These are phyloP conservation scores for Streptanthus diversifolius DNA, from an alignment of 345 rosid genomes.

Conservation along the genomic window DNA sequence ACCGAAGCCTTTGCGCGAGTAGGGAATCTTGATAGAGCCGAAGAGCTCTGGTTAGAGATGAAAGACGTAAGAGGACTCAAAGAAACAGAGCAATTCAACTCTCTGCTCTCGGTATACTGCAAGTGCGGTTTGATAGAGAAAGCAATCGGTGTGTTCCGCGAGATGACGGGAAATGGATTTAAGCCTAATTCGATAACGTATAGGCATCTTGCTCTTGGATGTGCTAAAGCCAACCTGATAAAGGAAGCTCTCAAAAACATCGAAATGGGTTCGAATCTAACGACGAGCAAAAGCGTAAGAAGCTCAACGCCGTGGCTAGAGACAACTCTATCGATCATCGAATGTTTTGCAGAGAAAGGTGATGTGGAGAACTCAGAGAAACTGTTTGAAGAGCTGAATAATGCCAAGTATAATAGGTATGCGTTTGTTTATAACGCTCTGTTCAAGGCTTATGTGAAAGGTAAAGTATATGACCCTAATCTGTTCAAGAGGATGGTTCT, in stretches of 20 bases:
- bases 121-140: constrained; percentile 55
- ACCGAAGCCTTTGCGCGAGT: constrained; percentile 77
- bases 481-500: constrained; percentile 88
- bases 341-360: constrained; percentile 72
- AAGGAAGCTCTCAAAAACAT: constrained; percentile 72
- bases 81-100: constrained; percentile 73
- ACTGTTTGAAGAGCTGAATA: constrained; percentile 61
- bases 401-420: constrained; percentile 62
- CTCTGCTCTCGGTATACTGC: constrained; percentile 69
- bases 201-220: constrained; percentile 85
- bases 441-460: constrained; percentile 81
- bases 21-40: constrained; percentile 53
- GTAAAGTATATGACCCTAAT: constrained; percentile 58
- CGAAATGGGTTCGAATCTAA: constrained; percentile 45
- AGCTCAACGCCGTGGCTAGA: constrained; percentile 87
- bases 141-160: constrained; percentile 59
- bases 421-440: constrained; percentile 78
- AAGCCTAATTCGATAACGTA: constrained; percentile 77
- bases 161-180: constrained; percentile 51
- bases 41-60: constrained; percentile 85
- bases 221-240: constrained; percentile 57
- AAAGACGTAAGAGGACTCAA: constrained; percentile 48
- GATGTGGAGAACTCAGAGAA: constrained; percentile 67
- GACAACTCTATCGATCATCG: constrained; percentile 67
- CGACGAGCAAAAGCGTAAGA: constrained; percentile 49